These are phyloP conservation scores for Schrenkiella parvula DNA, from an alignment of 345 rosid species.

Conservation along the genomic window DNA sequence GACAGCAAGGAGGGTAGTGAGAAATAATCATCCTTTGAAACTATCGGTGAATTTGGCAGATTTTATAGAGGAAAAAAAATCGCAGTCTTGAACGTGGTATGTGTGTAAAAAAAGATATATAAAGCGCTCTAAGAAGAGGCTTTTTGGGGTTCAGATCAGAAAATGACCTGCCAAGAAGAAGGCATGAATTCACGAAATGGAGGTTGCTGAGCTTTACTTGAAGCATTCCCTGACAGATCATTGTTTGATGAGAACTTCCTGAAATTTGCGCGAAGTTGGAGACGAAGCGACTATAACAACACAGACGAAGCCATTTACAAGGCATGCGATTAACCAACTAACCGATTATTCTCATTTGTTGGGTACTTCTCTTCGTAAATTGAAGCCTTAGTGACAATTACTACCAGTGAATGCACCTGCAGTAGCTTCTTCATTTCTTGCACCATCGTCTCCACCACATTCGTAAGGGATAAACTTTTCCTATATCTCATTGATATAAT, in stretches of 20 bases:
- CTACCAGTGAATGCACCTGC: constrained; percentile 59
- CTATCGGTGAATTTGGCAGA: not conserved
- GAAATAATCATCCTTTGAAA: constrained; percentile 6
- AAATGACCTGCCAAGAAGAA: constrained; percentile 75
- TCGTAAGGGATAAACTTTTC: constrained; percentile 62
- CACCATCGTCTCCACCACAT: constrained; percentile 56
- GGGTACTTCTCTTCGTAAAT: constrained; percentile 40
- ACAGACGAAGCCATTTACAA: not conserved
- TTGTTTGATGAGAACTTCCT: constrained; percentile 32
- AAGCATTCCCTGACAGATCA: constrained; percentile 23
- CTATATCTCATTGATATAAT: constrained; percentile 31
- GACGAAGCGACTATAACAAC: constrained; percentile 9
- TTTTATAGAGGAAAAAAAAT: not conserved
- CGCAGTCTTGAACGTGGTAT: not conserved
- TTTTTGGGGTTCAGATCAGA: constrained; percentile 2
- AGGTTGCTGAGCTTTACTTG: constrained; percentile 35
- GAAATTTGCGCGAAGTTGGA: constrained; percentile 24
- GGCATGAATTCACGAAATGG: constrained; percentile 76
- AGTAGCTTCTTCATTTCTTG: constrained; percentile 63
- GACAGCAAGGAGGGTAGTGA: not conserved
- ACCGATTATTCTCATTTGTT: constrained; percentile 43
- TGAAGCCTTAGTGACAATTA: constrained; percentile 57
- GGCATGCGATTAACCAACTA: constrained; percentile 13
- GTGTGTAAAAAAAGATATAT: not conserved
- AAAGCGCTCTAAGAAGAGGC: not conserved